Base-by-base conservation (phyloP, 345 rosid genomes). In the Moricandia moricandioides region DNA sequence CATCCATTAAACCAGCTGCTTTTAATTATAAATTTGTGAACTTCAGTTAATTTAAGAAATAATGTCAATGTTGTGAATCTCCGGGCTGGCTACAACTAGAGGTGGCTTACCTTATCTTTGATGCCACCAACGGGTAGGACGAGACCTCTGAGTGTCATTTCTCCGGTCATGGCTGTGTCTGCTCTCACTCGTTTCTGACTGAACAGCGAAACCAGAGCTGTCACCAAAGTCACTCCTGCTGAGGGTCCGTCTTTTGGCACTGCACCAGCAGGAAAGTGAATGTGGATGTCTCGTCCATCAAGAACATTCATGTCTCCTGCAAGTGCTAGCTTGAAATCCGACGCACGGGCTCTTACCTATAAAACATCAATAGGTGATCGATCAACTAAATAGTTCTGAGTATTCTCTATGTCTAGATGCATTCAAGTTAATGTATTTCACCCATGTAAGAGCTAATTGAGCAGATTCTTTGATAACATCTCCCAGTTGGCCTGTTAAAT, bases 151-250 rank as follows among this genome's bases (percentile, higher is more conserved):
- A 95, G 78, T 45, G 99, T 95, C 91, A 92, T 95, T 82, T 95
- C 99, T 49, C 99, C 99, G 0, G 99, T 95, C 99, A 95, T 95
- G 78, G 99, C 98, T 61, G 99, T 95, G 82, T 92, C 97, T 73
- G 97, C 93, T 85, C 99, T 87, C 29, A 86, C 91, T 74, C 88
- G 86, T 86, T 83, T 90, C 83, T 83, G 91, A 79, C 93, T 84
- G 64, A 95, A 89, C 49, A 95, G 76, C 12, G 99, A 95, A 80
- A 95, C 97, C 76, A 95, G 84, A 39, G 98, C 96, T 0, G 99
- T 92, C 56, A 95, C 99, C 52, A 95, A 83, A 71, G 99, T 95
- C 81, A 95, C 91, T 51, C 99, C 99, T 10, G 99, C 99, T 65
- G 99, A 95, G 21, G 99, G 99, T n/a, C 99, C 99, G 54, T 95